Base-by-base conservation (phyloP, 106 monocot species). In the Dioscorea alata region DNA sequence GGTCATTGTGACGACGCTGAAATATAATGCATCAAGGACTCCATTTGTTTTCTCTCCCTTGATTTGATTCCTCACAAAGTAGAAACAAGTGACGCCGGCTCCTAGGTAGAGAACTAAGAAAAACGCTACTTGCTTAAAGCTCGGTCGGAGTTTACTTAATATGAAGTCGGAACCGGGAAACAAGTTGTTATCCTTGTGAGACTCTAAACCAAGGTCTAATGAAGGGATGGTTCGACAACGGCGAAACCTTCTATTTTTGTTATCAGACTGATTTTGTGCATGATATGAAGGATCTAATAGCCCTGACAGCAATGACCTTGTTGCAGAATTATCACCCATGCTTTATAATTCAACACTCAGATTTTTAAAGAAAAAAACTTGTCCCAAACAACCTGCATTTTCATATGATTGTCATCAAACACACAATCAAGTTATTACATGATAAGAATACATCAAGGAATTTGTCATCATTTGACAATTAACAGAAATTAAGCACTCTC, bases 1-100 rank as follows among this genome's bases (percentile, higher is more conserved):
- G 5, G 88, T 95, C 95, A 95, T 95, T 4, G 95, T 95, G 16
- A 95, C 95, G 42, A 95, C 78, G 59, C 76, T 83, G 72, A 94
- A 90, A 66, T 95, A 95, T n/a, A 95, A 31, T 28, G 95, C 85
- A 65, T 95, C 95, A 22, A 95, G 77, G 23, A 91, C 22, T 25
- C 67, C 68, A 42, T 80, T 74, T 9, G 91, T 91, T 67, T 72
- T 85, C 33, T 68, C 65, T 15, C 95, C 95, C 19, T 49, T 35
- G 25, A 95, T 64, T 57, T 95, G 91, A 71, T 86, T 9, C 23
- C 71, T 70, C 31, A 84, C 80, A 33, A 84, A 24, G 64, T 82
- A 95, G 67, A 91, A 91, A 75, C 78, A 83, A 14, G 65, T 17
- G 12, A 63, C 68, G 42, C 80, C 86, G 5, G 77, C 48, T 10